These are phyloP conservation scores for Ulota crispa DNA, from an alignment of 225 moss, liverwort and hornwort genomes.

Conservation along the genomic window DNA sequence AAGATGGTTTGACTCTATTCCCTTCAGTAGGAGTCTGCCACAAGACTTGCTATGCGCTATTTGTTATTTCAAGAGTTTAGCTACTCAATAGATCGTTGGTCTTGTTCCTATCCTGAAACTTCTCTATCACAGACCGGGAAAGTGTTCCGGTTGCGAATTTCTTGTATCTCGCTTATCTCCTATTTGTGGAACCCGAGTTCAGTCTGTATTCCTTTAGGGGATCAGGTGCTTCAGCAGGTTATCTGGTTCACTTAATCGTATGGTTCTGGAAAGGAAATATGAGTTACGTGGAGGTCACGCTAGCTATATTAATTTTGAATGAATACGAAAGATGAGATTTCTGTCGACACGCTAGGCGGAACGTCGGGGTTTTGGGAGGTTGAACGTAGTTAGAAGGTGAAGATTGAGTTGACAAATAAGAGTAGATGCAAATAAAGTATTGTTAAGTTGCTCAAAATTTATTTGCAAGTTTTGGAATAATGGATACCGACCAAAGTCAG, in stretches of 20 bases:
- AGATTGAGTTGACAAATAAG: neutral
- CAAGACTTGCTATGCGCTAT: neutral
- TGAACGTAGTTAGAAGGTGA: slow-evolving; percentile 16
- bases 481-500: neutral
- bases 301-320: neutral
- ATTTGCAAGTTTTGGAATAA: neutral
- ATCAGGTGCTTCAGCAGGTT: slow-evolving; percentile 19
- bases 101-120: neutral
- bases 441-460: neutral
- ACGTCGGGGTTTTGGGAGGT: neutral
- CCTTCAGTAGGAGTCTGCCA: neutral
- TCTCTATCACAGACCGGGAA: neutral
- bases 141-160: slow-evolving; percentile 4
- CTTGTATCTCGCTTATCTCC: neutral
- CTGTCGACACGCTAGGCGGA: neutral
- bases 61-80: slow-evolving; percentile 8
- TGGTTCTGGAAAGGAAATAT: neutral
- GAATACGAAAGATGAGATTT: neutral
- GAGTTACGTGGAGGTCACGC: neutral
- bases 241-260: neutral
- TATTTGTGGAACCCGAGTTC: slow-evolving; percentile 14
- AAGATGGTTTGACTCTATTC: slow-evolving; percentile 13
- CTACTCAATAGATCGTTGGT: slow-evolving; percentile 8
- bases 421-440: slow-evolving; percentile 18
- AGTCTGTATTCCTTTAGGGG: neutral